A percentile compares a stretch with the other conserved stretches of the same genome.
phyloP scores from a whole-genome alignment of 1,284 basidiomycete species.

The Boletus semigastroideus region DNA sequence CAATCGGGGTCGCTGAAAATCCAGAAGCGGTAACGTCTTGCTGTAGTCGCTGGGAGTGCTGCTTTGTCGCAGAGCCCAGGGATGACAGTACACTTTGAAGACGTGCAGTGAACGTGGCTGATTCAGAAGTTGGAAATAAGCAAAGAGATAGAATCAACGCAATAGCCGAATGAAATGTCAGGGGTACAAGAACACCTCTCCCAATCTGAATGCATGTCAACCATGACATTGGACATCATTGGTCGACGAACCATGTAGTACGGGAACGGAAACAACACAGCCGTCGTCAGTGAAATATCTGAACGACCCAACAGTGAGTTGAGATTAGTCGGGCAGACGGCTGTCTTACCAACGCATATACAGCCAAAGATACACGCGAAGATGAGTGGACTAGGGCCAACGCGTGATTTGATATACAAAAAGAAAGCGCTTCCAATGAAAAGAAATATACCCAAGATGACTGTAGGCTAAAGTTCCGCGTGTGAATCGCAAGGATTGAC shows the following conservation, averaged over 20 bases:
- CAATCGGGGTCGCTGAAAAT: slow-evolving; percentile 44
- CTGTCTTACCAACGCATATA: slow-evolving; percentile 48
- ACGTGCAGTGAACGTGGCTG: slow-evolving; percentile 57
- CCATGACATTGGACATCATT: background rate
- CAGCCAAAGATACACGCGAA: slow-evolving; percentile 61
- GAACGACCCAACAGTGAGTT: slow-evolving; percentile 1
- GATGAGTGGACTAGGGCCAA: slow-evolving; percentile 67
- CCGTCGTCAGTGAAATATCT: slow-evolving; percentile 64
- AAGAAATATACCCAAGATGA: slow-evolving; percentile 66
- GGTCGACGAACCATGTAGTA: slow-evolving; percentile 47
- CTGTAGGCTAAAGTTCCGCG: slow-evolving; percentile 45
- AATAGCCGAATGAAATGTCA: slow-evolving; percentile 62
- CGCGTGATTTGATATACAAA: slow-evolving; percentile 62
- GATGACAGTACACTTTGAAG: slow-evolving; percentile 55
- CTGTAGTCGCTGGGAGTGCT: slow-evolving; percentile 51
- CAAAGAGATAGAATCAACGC: slow-evolving; percentile 52
- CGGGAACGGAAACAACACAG: slow-evolving; percentile 65
- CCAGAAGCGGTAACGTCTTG: slow-evolving; percentile 45
- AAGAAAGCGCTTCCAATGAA: slow-evolving; percentile 62
- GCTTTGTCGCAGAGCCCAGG: slow-evolving; percentile 45
- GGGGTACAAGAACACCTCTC: slow-evolving; percentile 55
- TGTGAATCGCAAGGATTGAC: slow-evolving; percentile 2
- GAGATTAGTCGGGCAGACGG: background rate
- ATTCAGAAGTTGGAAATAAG: slow-evolving; percentile 69
- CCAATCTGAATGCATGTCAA: slow-evolving; percentile 42